Conservation (phyloP, 768 basidiomycete species). For the Asterophora lycoperdoides region DNA sequence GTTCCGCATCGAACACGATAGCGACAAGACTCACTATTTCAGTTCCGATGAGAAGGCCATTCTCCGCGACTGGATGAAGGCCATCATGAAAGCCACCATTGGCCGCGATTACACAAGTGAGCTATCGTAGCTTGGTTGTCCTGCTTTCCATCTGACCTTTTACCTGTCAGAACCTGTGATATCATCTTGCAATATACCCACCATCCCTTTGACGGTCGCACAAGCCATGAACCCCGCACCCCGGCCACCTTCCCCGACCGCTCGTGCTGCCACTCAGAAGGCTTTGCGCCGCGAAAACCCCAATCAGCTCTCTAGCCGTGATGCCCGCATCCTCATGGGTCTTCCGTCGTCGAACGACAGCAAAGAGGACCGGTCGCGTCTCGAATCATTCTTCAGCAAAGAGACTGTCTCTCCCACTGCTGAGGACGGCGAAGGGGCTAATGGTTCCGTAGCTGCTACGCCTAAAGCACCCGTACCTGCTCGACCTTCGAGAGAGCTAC, state of each 20-base stretch:
- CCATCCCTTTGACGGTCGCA: slow-evolving; percentile 90
- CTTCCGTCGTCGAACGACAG: slow-evolving; percentile 33
- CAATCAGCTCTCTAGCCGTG: slow-evolving; percentile 73
- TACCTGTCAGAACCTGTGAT: slow-evolving; percentile 73
- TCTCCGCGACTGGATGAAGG: slow-evolving; percentile 99
- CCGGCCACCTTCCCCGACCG: slow-evolving; percentile 87
- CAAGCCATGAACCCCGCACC: slow-evolving; percentile 97
- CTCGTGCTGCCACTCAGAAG: slow-evolving; percentile 83
- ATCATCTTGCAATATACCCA: slow-evolving; percentile 95
- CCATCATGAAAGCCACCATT: slow-evolving; percentile 98
- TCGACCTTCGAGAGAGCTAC: slow-evolving; percentile 63
- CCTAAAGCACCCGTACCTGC: slow-evolving; percentile 43
- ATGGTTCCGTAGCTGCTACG: slow-evolving; percentile 12
- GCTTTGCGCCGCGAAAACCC: slow-evolving; percentile 83
- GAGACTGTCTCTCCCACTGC: slow-evolving; percentile 26
- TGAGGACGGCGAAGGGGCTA: slow-evolving; percentile 14
- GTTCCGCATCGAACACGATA: slow-evolving; percentile 88
- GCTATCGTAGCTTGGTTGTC: slow-evolving; percentile 23
- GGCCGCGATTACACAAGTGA: slow-evolving; percentile 86
- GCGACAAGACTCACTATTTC: slow-evolving; percentile 85
- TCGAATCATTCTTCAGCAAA: slow-evolving; percentile 55
- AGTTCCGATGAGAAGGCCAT: slow-evolving; percentile 82
- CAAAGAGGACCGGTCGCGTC: slow-evolving; percentile 43
- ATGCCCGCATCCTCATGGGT: slow-evolving; percentile 74
- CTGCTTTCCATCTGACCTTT: slow-evolving; percentile 14